These are phyloP conservation scores for Podila horticola DNA, from an alignment of 192 early-diverging fungal genomes.

Conservation along the genomic window DNA sequence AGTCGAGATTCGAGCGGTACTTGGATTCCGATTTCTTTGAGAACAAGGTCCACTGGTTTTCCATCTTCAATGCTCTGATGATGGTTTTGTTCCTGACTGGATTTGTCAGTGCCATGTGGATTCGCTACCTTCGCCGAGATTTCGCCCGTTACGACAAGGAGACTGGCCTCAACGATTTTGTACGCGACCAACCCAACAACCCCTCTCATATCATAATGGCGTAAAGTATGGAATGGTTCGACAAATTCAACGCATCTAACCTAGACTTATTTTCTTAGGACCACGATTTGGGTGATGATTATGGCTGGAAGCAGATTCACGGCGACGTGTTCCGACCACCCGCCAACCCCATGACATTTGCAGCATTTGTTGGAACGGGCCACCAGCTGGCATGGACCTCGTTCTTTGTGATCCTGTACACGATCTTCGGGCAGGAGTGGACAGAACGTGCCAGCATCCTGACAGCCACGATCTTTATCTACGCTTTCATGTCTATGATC, in stretches of 20 bases:
- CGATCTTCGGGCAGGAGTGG: slow-evolving; percentile 66
- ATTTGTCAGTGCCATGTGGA: slow-evolving; percentile 78
- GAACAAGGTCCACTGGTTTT: slow-evolving; percentile 88
- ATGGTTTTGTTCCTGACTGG: slow-evolving; percentile 83
- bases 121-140: slow-evolving; percentile 77
- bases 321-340: slow-evolving; percentile 88
- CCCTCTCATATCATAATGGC: not conserved
- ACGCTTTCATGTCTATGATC: slow-evolving; percentile 76
- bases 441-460: slow-evolving; percentile 79
- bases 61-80: slow-evolving; percentile 84
- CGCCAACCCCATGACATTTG: slow-evolving; percentile 66
- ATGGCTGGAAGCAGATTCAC: slow-evolving; percentile 91
- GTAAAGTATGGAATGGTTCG: not conserved
- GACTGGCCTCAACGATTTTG: slow-evolving; percentile 72
- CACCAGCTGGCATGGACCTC: slow-evolving; percentile 61
- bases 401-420: slow-evolving; percentile 64
- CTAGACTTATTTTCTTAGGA: slow-evolving; percentile 58
- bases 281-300: slow-evolving; percentile 82
- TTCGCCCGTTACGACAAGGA: slow-evolving; percentile 82
- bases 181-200: slow-evolving; percentile 25
- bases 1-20: slow-evolving; percentile 70
- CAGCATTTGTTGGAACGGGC: slow-evolving; percentile 79
- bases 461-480: slow-evolving; percentile 82
- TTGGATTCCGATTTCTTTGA: slow-evolving; percentile 83
- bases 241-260: not conserved